Conservation (phyloP, 768 basidiomycete species). For the Auriculariales sp. region DNA sequence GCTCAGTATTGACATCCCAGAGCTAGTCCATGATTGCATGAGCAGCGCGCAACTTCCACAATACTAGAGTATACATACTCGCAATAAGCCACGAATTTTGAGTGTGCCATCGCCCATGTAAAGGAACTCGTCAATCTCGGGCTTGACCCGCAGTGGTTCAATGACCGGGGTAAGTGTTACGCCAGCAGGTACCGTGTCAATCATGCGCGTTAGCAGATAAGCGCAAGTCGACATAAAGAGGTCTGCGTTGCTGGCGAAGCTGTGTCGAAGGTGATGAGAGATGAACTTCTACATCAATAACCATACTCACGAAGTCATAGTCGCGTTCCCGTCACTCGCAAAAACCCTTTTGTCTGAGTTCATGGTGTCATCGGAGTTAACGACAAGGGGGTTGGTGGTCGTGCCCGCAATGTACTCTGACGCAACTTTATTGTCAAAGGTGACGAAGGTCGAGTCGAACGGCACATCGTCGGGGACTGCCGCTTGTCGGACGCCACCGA, state of each 20-base stretch:
- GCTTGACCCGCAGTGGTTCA: neutral
- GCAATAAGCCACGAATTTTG: neutral
- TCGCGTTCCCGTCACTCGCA: slow-evolving; percentile 24
- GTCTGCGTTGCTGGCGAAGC: slow-evolving; percentile 16
- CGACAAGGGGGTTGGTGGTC: slow-evolving; percentile 25
- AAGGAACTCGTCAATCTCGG: neutral
- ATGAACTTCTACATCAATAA: neutral
- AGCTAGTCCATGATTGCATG: neutral
- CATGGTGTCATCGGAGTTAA: slow-evolving; percentile 19
- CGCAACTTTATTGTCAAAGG: slow-evolving; percentile 11
- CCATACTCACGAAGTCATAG: slow-evolving; percentile 22
- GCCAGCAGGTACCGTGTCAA: slow-evolving; percentile 31
- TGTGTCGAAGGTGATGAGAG: slow-evolving; percentile 4
- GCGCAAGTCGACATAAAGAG: slow-evolving; percentile 26
- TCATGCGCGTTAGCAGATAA: slow-evolving; percentile 27
- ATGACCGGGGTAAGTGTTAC: slow-evolving; percentile 29
- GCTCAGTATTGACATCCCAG: neutral
- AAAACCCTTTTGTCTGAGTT: slow-evolving; percentile 28
- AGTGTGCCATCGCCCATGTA: neutral
- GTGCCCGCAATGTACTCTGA: slow-evolving; percentile 25
- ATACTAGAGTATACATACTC: neutral
- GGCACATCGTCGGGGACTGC: slow-evolving; percentile 29
- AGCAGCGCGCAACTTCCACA: neutral
- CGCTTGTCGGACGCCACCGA: slow-evolving; percentile 23
- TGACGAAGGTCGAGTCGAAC: slow-evolving; percentile 3